Conservation (phyloP, 1,284 basidiomycete species). For the Moesziomyces globuligerus region DNA sequence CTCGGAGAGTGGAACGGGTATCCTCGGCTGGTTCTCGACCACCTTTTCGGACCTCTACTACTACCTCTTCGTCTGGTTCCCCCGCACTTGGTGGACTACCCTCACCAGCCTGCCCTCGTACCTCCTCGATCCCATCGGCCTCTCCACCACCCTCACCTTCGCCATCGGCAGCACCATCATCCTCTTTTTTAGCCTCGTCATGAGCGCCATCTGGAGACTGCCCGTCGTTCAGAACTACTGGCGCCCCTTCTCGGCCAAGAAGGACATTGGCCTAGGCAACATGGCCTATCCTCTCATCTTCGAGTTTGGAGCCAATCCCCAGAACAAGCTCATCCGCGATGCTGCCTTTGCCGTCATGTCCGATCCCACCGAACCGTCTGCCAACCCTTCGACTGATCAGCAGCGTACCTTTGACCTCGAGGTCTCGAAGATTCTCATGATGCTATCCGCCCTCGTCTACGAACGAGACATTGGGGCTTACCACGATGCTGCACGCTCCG, state of each 20-base stretch:
- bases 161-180: constrained; percentile 18
- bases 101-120: constrained; percentile 32
- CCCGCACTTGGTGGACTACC: constrained; percentile 29
- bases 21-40: constrained; percentile 17
- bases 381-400: constrained; percentile 25
- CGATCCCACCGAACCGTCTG: constrained; percentile 11
- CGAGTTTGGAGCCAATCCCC: constrained; percentile 42
- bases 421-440: constrained; percentile 41
- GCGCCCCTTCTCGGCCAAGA: constrained; percentile 11
- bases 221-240: constrained; percentile 23
- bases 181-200: constrained; percentile 2
- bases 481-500: constrained; percentile 22
- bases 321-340: constrained; percentile 53
- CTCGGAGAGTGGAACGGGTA: constrained; percentile 19
- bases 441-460: constrained; percentile 43
- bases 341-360: constrained; percentile 56
- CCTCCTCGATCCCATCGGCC: constrained; percentile 29
- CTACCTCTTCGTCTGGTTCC: constrained; percentile 31
- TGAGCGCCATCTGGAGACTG: constrained; percentile 35
- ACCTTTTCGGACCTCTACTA: constrained; percentile 20
- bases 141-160: constrained; percentile 17
- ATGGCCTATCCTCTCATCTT: constrained; percentile 67
- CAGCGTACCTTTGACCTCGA: constrained; percentile 55
- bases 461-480: constrained; percentile 28
- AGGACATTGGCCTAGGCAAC: constrained; percentile 34